phyloP scores from a whole-genome alignment of 2,329 filamentous ascomycete genomes.

The Colletotrichum sublineola region DNA sequence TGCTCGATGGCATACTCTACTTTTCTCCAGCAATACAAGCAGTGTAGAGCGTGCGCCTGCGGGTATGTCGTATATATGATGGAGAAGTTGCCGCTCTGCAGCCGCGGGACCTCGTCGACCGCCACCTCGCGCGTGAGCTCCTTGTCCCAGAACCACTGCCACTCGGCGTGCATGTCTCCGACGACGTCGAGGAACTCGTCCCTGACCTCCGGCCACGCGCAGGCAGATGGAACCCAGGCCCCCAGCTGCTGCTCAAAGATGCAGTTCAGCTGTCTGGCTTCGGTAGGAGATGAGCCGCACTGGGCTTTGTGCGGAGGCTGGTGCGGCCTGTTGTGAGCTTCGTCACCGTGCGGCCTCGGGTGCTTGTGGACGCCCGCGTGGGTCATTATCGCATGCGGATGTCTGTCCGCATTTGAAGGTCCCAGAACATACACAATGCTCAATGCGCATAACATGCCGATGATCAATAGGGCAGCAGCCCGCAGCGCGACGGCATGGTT shows the following conservation, averaged over 20 bases:
- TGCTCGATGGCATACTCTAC: slow-evolving; percentile 19
- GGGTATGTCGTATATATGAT: slow-evolving; percentile 9
- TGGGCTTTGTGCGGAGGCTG: not conserved
- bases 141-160: slow-evolving; percentile 14
- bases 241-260: not conserved
- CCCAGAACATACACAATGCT: not conserved
- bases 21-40: slow-evolving; percentile 20
- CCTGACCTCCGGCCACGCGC: slow-evolving; percentile 10
- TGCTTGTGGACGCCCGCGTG: not conserved
- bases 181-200: slow-evolving; percentile 19
- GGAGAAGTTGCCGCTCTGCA: slow-evolving; percentile 15
- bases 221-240: not conserved
- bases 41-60: slow-evolving; percentile 12
- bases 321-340: not conserved
- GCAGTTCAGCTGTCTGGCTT: not conserved
- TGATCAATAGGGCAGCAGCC: not conserved
- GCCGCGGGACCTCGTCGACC: not conserved
- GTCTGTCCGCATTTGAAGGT: not conserved
- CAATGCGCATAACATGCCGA: not conserved
- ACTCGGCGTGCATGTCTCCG: slow-evolving; percentile 11
- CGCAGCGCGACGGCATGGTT: not conserved
- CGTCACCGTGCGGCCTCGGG: not conserved
- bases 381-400: too few species aligned
- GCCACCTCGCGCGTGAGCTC: slow-evolving; percentile 6
- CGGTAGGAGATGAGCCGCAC: not conserved